Base-by-base conservation (phyloP, 306 rosid species). In the Quercus dentata region DNA sequence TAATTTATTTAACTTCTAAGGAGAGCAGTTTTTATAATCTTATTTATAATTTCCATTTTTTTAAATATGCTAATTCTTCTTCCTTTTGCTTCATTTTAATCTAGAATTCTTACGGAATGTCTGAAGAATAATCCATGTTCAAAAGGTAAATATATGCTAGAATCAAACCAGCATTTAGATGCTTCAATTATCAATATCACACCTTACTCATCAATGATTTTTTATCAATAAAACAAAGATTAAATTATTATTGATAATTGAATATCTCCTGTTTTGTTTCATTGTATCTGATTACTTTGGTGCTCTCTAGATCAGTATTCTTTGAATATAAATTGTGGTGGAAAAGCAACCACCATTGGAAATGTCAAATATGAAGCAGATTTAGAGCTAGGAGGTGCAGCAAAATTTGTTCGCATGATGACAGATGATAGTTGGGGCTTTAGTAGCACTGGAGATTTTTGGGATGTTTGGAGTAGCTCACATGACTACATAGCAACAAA, bases 391-490 rank as follows among this genome's bases (percentile, higher is more conserved):
- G 91, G 92, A 25, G 88, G 90, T 28, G 77, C 85, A 31, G 87
- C 97, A 80, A 83, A 78, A 27, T 79, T 69, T 79, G 82, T 73
- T 77, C 74, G 27, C 57, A 81, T 83, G 38, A 81, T 83, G 38
- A 0, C 9, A 0, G 51, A 13, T 41, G 78, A 65, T 6, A 58
- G 63, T 25, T 89, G 92, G 95, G 95, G 95, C 7, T 80, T 89
- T 63, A 91, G 95, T 83, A 87, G 89, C 80, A 89, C 91, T 8
- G 95, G 95, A 38, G 89, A 89, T 77, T 91, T 84, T 52, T 56
- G 75, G 86, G 90, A 82, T 84, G 80, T 72, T 17, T 31, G 74
- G 49, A 84, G 56, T 49, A 12, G 57, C 85, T 27, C 33, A 78
- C 79, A 58, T 4, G 81, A 80, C 83, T 82, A 84, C 27, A 57